Evolutionary conservation across 2,329 filamentous ascomycete species (phyloP).

Genomic region (Pyrenophora teres): DNA sequence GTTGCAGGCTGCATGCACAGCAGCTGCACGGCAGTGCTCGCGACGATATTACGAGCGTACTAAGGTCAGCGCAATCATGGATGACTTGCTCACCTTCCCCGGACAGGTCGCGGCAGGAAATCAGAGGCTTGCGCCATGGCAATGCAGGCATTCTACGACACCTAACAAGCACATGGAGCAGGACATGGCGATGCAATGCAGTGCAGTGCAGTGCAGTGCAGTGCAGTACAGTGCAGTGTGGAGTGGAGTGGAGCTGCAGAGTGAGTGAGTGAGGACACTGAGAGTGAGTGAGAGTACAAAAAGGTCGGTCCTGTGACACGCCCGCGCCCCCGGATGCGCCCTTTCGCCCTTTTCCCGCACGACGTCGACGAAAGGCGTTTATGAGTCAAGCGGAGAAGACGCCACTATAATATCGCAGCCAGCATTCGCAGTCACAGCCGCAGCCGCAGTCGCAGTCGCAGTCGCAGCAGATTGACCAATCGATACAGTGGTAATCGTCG

Average conservation of each 20-base stretch:
- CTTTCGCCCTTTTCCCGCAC: not conserved
- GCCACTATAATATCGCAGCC: not conserved
- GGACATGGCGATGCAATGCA: not conserved
- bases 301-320: not conserved
- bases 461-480: not conserved
- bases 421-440: not conserved
- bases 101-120: too few relatives aligned
- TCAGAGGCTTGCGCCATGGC: too few relatives aligned
- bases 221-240: not conserved
- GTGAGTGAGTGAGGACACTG: not conserved
- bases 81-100: too few relatives aligned
- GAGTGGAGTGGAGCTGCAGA: too few relatives aligned
- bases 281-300: not conserved
- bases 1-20: conserved; percentile 7
- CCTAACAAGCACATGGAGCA: too few relatives aligned
- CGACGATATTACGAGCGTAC: not conserved
- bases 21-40: not conserved
- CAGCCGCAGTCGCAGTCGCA: too few relatives aligned
- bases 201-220: not conserved
- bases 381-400: conserved; percentile 3
- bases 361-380: not conserved
- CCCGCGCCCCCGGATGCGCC: not conserved
- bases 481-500: too few relatives aligned
- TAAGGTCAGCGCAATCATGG: too few relatives aligned
- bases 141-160: too few relatives aligned